phyloP scores from a whole-genome alignment of 176 grass and related monocot species.

The Phragmites australis region DNA sequence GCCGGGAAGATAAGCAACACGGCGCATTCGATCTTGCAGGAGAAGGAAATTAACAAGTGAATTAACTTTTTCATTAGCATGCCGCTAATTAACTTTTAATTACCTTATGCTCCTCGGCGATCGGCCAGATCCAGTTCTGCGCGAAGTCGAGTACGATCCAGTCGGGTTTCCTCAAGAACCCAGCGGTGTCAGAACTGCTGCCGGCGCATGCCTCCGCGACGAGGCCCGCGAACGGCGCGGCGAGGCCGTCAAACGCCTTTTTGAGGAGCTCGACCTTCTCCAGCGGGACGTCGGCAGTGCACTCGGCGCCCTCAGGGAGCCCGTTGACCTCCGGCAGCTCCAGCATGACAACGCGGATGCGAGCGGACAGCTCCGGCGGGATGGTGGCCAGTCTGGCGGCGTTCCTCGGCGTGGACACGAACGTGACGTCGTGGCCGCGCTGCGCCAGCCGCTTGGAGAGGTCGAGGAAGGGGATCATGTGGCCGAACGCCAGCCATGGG shows the following conservation, averaged over 20 bases:
- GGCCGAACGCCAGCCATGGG: slow-evolving; percentile 57
- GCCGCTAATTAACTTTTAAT: too few species aligned
- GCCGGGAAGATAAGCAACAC: background rate
- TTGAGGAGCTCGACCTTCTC: slow-evolving; percentile 39
- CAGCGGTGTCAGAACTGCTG: background rate
- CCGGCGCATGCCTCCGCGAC: background rate
- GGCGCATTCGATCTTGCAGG: background rate
- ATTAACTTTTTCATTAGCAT: too few species aligned
- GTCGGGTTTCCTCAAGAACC: slow-evolving; percentile 9
- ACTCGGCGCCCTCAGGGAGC: slow-evolving; percentile 29
- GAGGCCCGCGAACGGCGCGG: background rate
- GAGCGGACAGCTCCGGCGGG: background rate
- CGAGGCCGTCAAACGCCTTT: slow-evolving; percentile 48
- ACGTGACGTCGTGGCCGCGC: slow-evolving; percentile 37
- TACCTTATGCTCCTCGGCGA: slow-evolving; percentile 31
- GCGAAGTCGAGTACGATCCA: slow-evolving; percentile 54
- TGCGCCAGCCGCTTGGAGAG: slow-evolving; percentile 42
- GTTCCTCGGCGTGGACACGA: slow-evolving; percentile 50
- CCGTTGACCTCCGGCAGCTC: background rate
- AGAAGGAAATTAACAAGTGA: background rate
- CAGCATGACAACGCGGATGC: slow-evolving; percentile 27
- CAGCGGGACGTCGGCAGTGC: slow-evolving; percentile 35
- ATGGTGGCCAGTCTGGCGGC: slow-evolving; percentile 23
- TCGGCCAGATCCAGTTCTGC: slow-evolving; percentile 36
- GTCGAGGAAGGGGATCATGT: slow-evolving; percentile 43